Evolutionary conservation across 345 rosid species (phyloP).

Genomic region (Pelargonium nanum): DNA sequence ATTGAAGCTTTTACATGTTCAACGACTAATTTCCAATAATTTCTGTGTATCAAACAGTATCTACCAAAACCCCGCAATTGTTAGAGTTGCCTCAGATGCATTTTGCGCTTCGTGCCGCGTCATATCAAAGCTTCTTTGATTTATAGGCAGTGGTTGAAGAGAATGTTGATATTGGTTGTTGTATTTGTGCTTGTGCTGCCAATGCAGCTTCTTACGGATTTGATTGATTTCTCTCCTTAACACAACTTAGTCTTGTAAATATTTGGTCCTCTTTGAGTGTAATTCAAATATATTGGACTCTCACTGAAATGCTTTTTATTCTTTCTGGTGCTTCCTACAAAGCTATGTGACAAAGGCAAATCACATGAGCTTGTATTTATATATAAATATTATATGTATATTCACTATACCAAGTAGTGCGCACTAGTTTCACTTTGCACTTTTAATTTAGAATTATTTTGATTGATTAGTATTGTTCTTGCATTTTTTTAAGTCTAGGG

Average conservation of each 20-base stretch:
- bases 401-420: too few relatives aligned
- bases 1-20: not conserved
- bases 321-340: too few relatives aligned
- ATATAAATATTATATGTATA: too few relatives aligned
- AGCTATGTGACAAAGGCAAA: too few relatives aligned
- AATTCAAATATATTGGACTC: too few relatives aligned
- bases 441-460: too few relatives aligned
- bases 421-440: too few relatives aligned
- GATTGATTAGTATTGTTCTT: too few relatives aligned
- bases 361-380: too few relatives aligned
- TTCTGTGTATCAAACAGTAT: constrained; percentile 37
- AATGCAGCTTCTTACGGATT: constrained; percentile 10
- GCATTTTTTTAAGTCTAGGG: too few relatives aligned
- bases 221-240: not conserved
- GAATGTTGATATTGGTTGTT: constrained; percentile 13
- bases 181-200: constrained; percentile 18
- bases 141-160: not conserved
- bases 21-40: not conserved
- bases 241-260: constrained; percentile 25
- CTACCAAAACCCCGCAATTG: constrained; percentile 80
- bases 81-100: constrained; percentile 69
- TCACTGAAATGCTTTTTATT: too few relatives aligned
- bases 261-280: constrained; percentile 12
- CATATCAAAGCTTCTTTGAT: constrained; percentile 76
- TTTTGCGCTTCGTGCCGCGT: constrained; percentile 85